Evolutionary conservation across 2,329 filamentous ascomycete genomes (phyloP), one percentile per base, ranked within the genome.

Genomic region (Aspergillus neotritici): DNA sequence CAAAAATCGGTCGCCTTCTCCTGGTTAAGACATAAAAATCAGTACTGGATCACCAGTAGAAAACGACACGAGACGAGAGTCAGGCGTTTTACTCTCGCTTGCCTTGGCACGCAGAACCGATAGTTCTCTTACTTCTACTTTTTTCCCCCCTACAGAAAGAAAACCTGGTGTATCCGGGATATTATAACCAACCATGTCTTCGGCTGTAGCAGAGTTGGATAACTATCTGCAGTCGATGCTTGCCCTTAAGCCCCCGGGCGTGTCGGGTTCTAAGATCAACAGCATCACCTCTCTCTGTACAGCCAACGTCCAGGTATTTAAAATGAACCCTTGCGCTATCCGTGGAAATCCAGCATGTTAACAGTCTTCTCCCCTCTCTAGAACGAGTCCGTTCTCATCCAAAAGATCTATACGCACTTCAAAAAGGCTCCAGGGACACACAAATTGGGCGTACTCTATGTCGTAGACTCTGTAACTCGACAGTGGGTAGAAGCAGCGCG

Each of bases 391-490:
- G 83, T 90, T 58, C 82, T 98, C 63, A 87, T 97, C 59, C 89
- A 95, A 68, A 96, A 94, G 68, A 85, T 98, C 62, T 95, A 87
- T 72, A 94, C 90, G 54, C 90, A 96, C 64, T 94, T 97, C 78
- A 95, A 94, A 71, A 94, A 93, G 71, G 84, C 90, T 56, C 87
- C 88, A 48, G 82, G 82, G 66, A 94, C 89, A 66, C 91, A 98
- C 80, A 98, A 98, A 74, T 80, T 98, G 69, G 93, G 93, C 72
- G 90, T 96, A 64, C 84, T 98, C 73, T 98, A 98, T 83, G 90
- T 97, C 73, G 87, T 98, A 90, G 93, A 98, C 79, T 95, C 91
- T 76, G 90, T 98, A 80, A 91, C 90, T 69, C 88, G 93, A 72
- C 91, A 94, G 75, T 98, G 93, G 91, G 83, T 95, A 75, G 91